phyloP scores from a whole-genome alignment of 768 basidiomycete species.

The Dentipellis sp. region DNA sequence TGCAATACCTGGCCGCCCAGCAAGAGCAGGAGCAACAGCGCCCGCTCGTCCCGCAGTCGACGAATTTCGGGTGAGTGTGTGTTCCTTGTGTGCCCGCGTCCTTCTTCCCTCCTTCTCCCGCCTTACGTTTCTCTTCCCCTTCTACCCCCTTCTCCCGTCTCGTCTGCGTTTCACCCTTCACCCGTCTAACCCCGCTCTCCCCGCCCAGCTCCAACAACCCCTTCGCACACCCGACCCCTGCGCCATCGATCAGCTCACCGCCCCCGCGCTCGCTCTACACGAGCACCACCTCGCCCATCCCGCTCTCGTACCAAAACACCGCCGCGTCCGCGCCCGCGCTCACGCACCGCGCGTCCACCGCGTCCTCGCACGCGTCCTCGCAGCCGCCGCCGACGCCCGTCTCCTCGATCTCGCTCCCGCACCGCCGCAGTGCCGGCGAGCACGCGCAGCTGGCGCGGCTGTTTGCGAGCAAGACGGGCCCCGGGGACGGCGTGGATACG shows the following conservation, averaged over 20 bases:
- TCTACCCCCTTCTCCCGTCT: conserved; percentile 31
- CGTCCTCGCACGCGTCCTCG: conserved; percentile 10
- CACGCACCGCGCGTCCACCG: conserved; percentile 9
- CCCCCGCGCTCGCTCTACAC: conserved; percentile 30
- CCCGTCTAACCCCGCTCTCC: too few species aligned
- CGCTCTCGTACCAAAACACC: conserved; percentile 3
- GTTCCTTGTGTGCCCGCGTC: too few species aligned
- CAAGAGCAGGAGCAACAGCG: conserved; percentile 30
- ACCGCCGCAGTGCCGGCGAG: background rate
- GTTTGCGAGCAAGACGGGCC: background rate
- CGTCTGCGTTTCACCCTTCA: too few species aligned
- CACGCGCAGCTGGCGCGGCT: conserved; percentile 2
- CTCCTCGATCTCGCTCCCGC: conserved; percentile 1
- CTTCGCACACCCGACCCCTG: conserved; percentile 41
- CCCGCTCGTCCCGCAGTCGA: conserved; percentile 46
- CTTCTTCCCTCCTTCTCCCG: conserved; percentile 12
- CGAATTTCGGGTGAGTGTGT: conserved; percentile 58
- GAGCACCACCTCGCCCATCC: background rate
- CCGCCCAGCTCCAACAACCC: conserved; percentile 96
- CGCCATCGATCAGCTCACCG: too few species aligned
- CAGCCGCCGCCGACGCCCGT: conserved; percentile 12
- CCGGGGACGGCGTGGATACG: conserved; percentile 10
- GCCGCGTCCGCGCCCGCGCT: conserved; percentile 8
- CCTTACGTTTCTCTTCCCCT: background rate
- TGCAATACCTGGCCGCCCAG: conserved; percentile 30